phyloP scores from a whole-genome alignment of 768 basidiomycete species.

The Xerocomellus dryophilus region DNA sequence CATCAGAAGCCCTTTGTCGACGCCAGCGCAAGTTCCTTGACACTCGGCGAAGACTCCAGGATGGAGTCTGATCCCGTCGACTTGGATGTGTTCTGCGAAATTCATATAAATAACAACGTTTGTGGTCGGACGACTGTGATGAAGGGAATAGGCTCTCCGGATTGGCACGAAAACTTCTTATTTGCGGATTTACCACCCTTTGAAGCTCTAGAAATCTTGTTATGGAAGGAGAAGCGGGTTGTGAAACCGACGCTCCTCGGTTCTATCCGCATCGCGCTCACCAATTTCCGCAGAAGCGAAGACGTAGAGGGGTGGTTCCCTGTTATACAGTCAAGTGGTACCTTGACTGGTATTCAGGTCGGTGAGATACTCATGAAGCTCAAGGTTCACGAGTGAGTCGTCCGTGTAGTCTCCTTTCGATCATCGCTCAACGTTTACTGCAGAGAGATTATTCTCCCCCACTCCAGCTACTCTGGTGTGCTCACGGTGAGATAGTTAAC shows the following conservation, averaged over 20 bases:
- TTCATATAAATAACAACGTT: slow-evolving; percentile 64
- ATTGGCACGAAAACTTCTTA: slow-evolving; percentile 81
- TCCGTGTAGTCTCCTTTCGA: neutral
- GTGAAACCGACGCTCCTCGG: slow-evolving; percentile 58
- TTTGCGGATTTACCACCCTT: slow-evolving; percentile 80
- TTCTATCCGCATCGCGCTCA: slow-evolving; percentile 57
- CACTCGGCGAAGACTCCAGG: slow-evolving; percentile 33
- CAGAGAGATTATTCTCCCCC: slow-evolving; percentile 80
- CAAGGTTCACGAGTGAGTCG: slow-evolving; percentile 67
- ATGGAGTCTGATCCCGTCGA: slow-evolving; percentile 54
- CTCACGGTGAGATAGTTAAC: slow-evolving; percentile 46
- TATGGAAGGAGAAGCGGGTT: slow-evolving; percentile 68
- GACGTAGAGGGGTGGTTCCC: slow-evolving; percentile 84
- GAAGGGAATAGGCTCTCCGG: slow-evolving; percentile 60
- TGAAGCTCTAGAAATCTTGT: slow-evolving; percentile 59
- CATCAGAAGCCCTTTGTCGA: slow-evolving; percentile 38
- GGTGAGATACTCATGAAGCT: slow-evolving; percentile 77
- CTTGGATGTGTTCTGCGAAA: slow-evolving; percentile 73
- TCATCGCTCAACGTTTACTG: slow-evolving; percentile 5
- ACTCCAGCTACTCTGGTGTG: slow-evolving; percentile 56
- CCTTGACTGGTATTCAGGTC: slow-evolving; percentile 53
- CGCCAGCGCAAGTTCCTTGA: slow-evolving; percentile 23
- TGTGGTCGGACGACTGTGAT: slow-evolving; percentile 75
- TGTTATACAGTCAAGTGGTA: slow-evolving; percentile 51
- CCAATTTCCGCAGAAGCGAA: slow-evolving; percentile 72